These are phyloP conservation scores for Penicillium longicatenatum DNA, from an alignment of 495 filamentous ascomycete species.

Conservation along the genomic window DNA sequence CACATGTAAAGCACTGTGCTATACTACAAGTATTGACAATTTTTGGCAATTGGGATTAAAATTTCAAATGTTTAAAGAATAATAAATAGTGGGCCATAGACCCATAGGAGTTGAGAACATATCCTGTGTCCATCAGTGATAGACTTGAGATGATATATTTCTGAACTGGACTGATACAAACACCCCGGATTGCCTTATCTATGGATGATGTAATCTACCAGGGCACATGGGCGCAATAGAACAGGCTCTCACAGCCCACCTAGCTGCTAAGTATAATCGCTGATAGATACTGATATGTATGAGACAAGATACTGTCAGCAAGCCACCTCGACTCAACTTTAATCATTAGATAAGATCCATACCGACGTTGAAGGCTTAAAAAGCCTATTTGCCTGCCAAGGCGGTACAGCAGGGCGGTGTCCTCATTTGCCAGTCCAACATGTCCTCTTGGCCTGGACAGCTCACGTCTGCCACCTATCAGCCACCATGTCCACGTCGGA, in stretches of 20 bases:
- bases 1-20: no score
- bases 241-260: not conserved
- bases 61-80: no score
- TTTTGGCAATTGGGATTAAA: no score
- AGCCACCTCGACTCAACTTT: not conserved
- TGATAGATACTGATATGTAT: not conserved
- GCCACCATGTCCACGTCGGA: slow-evolving; percentile 45
- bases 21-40: no score
- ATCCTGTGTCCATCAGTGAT: not conserved
- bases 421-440: slow-evolving; percentile 9
- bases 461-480: slow-evolving; percentile 14
- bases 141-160: not conserved
- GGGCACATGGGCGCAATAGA: not conserved
- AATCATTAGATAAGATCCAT: not conserved
- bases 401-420: slow-evolving; percentile 20
- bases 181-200: not conserved
- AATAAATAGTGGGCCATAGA: no score
- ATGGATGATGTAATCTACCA: not conserved
- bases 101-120: not conserved
- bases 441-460: slow-evolving; percentile 22
- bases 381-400: not conserved
- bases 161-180: not conserved
- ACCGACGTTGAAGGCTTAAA: not conserved
- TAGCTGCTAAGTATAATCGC: not conserved
- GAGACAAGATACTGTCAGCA: no score